Base-by-base conservation (phyloP, 345 rosid species). In the Moricandia arvensis region DNA sequence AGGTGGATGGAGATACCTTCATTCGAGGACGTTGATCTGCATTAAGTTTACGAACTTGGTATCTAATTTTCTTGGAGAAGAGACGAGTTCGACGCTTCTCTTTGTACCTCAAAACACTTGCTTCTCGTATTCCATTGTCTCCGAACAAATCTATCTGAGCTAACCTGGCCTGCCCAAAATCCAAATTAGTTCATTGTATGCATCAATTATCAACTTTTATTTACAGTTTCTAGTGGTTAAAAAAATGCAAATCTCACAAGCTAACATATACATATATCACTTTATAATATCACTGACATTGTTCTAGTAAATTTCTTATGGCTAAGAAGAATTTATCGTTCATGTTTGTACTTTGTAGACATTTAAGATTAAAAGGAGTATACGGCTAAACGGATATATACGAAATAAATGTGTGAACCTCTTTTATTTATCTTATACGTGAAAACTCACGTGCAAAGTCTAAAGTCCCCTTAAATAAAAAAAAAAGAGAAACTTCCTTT, bases 11-110 rank as follows among this genome's bases (percentile, higher is more conserved):
- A 57, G 53, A 29, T 78, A 89, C 97, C 99, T 90, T 89, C 88
- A 89, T 88, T 72, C 99, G 84, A 31, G 99, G 97, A 62, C 99
- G 93, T 79, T 75, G 84, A 78, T 90, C 97, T 0, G 93, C 99
- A 74, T 90, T 95, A 80, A 87, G 85, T 85, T 95, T 92, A 12
- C 99, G 83, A 76, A 95, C 97, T 62, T 90, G 87, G 75, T 92
- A 95, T 34, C 99, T 85, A 78, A 95, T 90, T 85, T 92, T 95
- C 82, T 87, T 95, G 5, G 97, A 92, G 79, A 89, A 92, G 4
- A 95, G 88, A 12, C 99, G 91, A 2, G 84, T 87, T 33, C 92
- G 86, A 16, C 99, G 89, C 78, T 92, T 95, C 80, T 95, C 97
- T 72, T 86, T 95, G 81, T 92, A 95, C 69, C 99, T 90, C 57